Base-by-base conservation (phyloP, 192 early-diverging fungal genomes). In the Rhizophagus sp. region DNA sequence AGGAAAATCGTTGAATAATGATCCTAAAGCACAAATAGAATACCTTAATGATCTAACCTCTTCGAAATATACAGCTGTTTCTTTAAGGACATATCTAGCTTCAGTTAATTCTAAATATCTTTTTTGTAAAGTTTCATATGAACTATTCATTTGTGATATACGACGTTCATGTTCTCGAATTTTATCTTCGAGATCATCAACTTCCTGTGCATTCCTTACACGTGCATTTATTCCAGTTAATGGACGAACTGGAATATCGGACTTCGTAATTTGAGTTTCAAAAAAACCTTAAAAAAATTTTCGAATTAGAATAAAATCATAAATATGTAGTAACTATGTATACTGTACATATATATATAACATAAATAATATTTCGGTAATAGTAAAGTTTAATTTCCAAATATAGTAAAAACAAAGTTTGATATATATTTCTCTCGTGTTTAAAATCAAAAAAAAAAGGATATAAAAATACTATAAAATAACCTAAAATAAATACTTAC, bases 71-170 rank as follows among this genome's bases (percentile, higher is more conserved):
- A 89, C 89, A 24, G 89, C 87, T 7, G 96, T 95, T 79, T 98
- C 98, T 61, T 92, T 88, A 22, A 99, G 85, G 12, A 98, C 96
- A 82, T 97, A 91, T 81, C 93, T 89, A 76, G 94, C 88, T 83
- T 99, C 98, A 19, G 95, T 92, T 6, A 97, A 88, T 81, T 98
- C 95, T 62, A 97, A 88, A 74, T 93, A 95, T 39, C 92, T 89
- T 80, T 94, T 94, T 83, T 97, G 95, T 52, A 99, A 89, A 44
- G 88, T 92, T 81, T 96, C 95, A 83, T 96, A 91, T 49, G 94
- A 92, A 49, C 84, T 87, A 77, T 96, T 98, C 92, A 99, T 94
- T 78, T 96, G 91, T 62, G 88, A 80, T 33, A 98, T 88, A 17
- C 95, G 91, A 52, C 82, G 84, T 85, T 99, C 97, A 83, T 96